phyloP scores from a whole-genome alignment of 768 basidiomycete genomes.

The Nidula microcarpa region DNA sequence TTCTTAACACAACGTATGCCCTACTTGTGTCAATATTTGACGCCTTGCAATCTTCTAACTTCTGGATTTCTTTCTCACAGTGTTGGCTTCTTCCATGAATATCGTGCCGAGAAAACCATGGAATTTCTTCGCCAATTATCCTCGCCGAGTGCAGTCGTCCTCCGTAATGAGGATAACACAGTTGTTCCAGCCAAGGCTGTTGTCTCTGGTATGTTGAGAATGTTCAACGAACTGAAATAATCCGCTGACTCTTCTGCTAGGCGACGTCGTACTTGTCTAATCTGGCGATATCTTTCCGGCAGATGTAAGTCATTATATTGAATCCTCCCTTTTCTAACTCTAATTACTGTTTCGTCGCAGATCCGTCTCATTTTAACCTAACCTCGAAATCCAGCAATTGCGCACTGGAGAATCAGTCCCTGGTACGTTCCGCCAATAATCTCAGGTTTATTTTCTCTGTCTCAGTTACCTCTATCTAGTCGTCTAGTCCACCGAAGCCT shows the following conservation, averaged over 20 bases:
- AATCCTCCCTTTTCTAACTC: neutral
- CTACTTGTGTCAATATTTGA: neutral
- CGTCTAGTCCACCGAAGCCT: constrained; percentile 30
- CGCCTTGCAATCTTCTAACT: neutral
- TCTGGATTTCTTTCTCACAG: constrained; percentile 6
- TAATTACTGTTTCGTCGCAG: too few species aligned
- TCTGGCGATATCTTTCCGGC: constrained; percentile 40
- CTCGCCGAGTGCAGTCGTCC: constrained; percentile 24
- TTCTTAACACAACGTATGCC: constrained; percentile 35
- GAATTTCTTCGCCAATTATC: constrained; percentile 10
- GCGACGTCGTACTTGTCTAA: constrained; percentile 35
- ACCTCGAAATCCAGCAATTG: constrained; percentile 47
- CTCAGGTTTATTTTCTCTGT: neutral
- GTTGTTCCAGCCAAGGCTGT: constrained; percentile 37
- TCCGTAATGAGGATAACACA: constrained; percentile 36
- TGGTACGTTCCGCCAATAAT: constrained; percentile 15
- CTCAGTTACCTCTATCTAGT: constrained; percentile 19
- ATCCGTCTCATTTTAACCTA: constrained; percentile 41
- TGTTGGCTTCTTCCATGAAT: constrained; percentile 46
- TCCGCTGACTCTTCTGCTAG: constrained; percentile 9
- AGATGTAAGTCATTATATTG: constrained; percentile 25
- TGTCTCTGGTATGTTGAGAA: constrained; percentile 27
- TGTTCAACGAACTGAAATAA: neutral
- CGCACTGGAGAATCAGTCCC: constrained; percentile 52
- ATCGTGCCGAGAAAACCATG: constrained; percentile 42